Conservation (phyloP, 2,329 filamentous ascomycete species). For the Westerdykella sp. region DNA sequence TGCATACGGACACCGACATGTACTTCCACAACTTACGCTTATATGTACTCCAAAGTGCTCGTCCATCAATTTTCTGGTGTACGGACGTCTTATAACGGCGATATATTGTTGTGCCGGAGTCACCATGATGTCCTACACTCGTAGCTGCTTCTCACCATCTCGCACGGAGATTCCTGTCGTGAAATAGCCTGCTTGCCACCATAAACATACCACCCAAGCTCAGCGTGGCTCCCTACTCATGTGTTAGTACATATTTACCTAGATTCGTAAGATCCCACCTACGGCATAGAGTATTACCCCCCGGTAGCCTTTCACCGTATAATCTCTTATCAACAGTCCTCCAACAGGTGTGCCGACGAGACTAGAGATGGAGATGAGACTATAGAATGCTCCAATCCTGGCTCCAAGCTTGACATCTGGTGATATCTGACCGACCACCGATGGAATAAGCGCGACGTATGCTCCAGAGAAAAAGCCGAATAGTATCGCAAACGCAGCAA, state of each 20-base stretch:
- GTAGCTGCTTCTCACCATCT: slow-evolving; percentile 7
- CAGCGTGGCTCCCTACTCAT: slow-evolving; percentile 10
- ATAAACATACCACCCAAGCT: slow-evolving; percentile 14
- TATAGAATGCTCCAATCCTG: slow-evolving; percentile 59
- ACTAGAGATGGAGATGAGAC: slow-evolving; percentile 56
- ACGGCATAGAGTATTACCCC: slow-evolving; percentile 25
- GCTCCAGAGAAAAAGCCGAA: slow-evolving; percentile 66
- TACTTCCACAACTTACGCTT: no score
- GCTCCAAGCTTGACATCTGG: slow-evolving; percentile 65
- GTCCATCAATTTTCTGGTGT: no score
- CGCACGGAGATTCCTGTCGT: slow-evolving; percentile 9
- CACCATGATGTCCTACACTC: no score
- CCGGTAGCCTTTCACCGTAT: slow-evolving; percentile 16
- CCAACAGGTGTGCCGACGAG: slow-evolving; percentile 63
- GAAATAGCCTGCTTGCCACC: slow-evolving; percentile 15
- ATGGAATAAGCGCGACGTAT: slow-evolving; percentile 57
- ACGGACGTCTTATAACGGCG: no score
- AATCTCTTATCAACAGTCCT: slow-evolving; percentile 38
- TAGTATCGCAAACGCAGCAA: slow-evolving; percentile 59
- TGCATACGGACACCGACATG: no score
- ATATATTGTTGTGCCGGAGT: no score
- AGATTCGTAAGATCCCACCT: neutral
- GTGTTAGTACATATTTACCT: neutral
- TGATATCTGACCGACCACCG: slow-evolving; percentile 63
- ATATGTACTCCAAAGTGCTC: no score